phyloP scores from a whole-genome alignment of 495 filamentous ascomycete species.

The Aspergillus sclerotiicarbonarius region DNA sequence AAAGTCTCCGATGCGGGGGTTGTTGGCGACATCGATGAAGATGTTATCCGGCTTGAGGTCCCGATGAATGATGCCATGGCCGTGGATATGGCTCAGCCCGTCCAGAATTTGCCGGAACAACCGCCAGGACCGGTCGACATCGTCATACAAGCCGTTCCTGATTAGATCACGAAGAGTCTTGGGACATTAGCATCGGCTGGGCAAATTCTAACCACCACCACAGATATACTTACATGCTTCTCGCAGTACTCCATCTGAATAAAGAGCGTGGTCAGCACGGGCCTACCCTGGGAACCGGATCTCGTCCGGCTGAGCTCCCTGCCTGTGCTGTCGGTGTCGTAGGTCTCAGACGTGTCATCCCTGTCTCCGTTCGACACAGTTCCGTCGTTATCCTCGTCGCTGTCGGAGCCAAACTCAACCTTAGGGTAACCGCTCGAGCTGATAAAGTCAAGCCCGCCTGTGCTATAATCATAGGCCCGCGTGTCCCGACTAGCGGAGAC shows the following conservation, averaged over 20 bases:
- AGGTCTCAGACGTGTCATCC: constrained; percentile 24
- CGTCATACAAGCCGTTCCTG: constrained; percentile 65
- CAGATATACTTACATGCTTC: constrained; percentile 60
- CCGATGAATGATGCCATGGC: constrained; percentile 88
- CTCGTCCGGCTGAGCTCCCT: constrained; percentile 32
- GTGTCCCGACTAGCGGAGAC: constrained; percentile 39
- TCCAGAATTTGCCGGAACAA: constrained; percentile 89
- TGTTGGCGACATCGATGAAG: constrained; percentile 86
- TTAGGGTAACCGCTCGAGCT: constrained; percentile 80
- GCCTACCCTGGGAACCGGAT: constrained; percentile 40
- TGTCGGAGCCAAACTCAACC: constrained; percentile 75
- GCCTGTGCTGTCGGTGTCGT: constrained; percentile 24
- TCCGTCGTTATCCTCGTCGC: constrained; percentile 55
- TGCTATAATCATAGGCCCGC: constrained; percentile 68
- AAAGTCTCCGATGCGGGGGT: constrained; percentile 95
- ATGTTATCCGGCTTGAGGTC: constrained; percentile 99
- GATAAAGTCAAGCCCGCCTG: constrained; percentile 88
- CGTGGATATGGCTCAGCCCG: constrained; percentile 86
- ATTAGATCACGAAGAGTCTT: constrained; percentile 94
- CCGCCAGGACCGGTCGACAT: constrained; percentile 78
- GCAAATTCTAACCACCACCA: neutral
- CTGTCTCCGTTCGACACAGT: constrained; percentile 29
- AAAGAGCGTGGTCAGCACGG: constrained; percentile 62
- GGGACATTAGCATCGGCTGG: constrained; percentile 1
- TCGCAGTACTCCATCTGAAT: constrained; percentile 99